A percentile compares a stretch with the other conserved stretches of the same genome.
Evolutionary conservation across 495 filamentous ascomycete genomes (phyloP).

Genomic region (Podospora fimiseda): DNA sequence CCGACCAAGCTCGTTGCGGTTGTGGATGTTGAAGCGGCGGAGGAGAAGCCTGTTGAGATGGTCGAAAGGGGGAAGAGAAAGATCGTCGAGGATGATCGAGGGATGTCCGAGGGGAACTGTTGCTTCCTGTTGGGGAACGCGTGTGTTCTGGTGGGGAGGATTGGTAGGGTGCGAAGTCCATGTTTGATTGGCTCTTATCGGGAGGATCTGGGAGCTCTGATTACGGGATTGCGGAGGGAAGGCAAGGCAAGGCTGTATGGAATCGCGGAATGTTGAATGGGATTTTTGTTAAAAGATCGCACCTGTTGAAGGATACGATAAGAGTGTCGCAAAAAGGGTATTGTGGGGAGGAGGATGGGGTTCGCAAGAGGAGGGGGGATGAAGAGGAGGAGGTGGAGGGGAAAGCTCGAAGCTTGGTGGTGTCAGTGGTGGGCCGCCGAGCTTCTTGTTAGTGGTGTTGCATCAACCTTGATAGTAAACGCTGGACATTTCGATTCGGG

Average conservation of each 20-base stretch:
- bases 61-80: constrained; percentile 40
- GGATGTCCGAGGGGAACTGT: constrained; percentile 47
- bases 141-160: constrained; percentile 72
- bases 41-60: constrained; percentile 32
- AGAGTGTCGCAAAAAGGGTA: too few species aligned
- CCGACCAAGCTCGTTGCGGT: constrained; percentile 44
- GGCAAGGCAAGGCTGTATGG: too few species aligned
- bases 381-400: too few species aligned
- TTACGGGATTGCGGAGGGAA: too few species aligned
- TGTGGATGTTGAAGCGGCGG: constrained; percentile 47
- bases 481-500: neutral
- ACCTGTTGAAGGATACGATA: neutral
- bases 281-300: too few species aligned
- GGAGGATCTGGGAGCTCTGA: too few species aligned
- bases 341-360: neutral
- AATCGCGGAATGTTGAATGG: too few species aligned
- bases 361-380: too few species aligned
- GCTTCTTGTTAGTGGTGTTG: neutral
- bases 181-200: constrained; percentile 25
- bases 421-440: neutral
- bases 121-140: constrained; percentile 53
- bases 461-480: neutral
- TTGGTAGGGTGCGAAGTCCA: constrained; percentile 98
- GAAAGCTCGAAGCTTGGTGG: neutral
- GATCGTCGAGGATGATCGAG: constrained; percentile 32